A percentile compares a stretch with the other conserved stretches of the same genome.
Conservation (phyloP, 768 basidiomycete species). For the Bullera alba region DNA sequence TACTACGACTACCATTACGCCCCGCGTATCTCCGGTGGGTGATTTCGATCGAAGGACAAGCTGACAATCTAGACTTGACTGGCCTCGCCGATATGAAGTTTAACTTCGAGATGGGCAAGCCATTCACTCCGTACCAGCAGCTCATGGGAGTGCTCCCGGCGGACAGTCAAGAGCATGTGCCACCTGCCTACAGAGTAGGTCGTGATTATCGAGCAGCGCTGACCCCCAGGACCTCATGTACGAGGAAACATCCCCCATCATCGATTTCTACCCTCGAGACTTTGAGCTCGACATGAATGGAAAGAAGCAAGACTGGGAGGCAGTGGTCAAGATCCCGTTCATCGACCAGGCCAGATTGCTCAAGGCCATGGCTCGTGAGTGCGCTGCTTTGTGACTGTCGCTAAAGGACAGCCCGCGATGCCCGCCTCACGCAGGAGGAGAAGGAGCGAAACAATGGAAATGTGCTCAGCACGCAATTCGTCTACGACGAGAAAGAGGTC, state of each 20-base stretch:
- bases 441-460: slow-evolving; percentile 67
- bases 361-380: slow-evolving; percentile 71
- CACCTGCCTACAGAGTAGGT: slow-evolving; percentile 70
- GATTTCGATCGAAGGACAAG: background rate
- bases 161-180: slow-evolving; percentile 83
- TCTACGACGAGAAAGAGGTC: slow-evolving; percentile 58
- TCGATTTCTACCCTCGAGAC: slow-evolving; percentile 87
- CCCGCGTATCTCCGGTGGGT: slow-evolving; percentile 83
- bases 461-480: slow-evolving; percentile 66
- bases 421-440: slow-evolving; percentile 70
- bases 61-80: slow-evolving; percentile 51
- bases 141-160: slow-evolving; percentile 95
- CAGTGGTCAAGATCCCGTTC: slow-evolving; percentile 96
- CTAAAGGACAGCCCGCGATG: slow-evolving; percentile 59
- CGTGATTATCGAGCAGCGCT: background rate
- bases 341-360: slow-evolving; percentile 75
- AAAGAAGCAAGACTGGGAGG: slow-evolving; percentile 98
- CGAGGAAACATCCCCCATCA: slow-evolving; percentile 71
- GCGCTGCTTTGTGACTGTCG: background rate
- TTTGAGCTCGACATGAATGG: slow-evolving; percentile 94
- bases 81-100: slow-evolving; percentile 73
- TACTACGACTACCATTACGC: slow-evolving; percentile 98
- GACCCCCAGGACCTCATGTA: slow-evolving; percentile 74
- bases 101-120: slow-evolving; percentile 73
- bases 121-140: slow-evolving; percentile 90